Evolutionary conservation across 768 basidiomycete species (phyloP), one percentile per base, ranked within the genome.

Genomic region (Exsudoporus frostii): DNA sequence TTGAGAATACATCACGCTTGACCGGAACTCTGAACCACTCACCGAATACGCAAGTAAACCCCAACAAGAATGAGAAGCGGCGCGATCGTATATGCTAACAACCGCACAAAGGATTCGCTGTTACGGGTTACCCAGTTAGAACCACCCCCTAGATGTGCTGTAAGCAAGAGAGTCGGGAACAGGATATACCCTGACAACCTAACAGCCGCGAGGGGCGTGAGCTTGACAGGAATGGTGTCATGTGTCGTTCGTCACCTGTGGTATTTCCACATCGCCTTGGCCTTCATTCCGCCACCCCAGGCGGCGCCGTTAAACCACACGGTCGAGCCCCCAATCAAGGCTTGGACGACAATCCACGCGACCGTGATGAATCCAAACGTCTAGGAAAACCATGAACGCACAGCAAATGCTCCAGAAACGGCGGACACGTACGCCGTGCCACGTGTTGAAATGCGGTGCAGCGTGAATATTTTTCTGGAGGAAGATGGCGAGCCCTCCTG

Each of bases 241-340:
- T n/a, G 24, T 27, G 29, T 42, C 4, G 22, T 68, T 38, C 24
- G 5, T 54, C 55, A 84, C 86, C 91, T 74, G 62, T 94, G 91
- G 58, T 90, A 92, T 65, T 92, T 93, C 86, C 90, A 93, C 19
- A 92, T 53, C 1, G 73, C 66, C 66, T 89, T 92, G 14, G 90
- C 88, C 65, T 80, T 85, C 40, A 74, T 67, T 14, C 80, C 83
- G 1, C 90, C 88, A 5, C 90, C 89, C 63, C 92, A 88, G 0
- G 76, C 74, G 15, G 75, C 76, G 11, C 90, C 90, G 7, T 72
- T 76, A 55, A 78, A 84, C 90, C 90, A 91, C 15, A 90, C 87
- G 45, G 85, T 88, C n/a, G 80, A 83, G 3, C 76, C 88, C 6
- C 91, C 91, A 0, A 91, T 17, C 9, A 75, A 51, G 7, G 80